phyloP scores from a whole-genome alignment of 352 stramenopile species.

The Halophytophthora polymorphica region DNA sequence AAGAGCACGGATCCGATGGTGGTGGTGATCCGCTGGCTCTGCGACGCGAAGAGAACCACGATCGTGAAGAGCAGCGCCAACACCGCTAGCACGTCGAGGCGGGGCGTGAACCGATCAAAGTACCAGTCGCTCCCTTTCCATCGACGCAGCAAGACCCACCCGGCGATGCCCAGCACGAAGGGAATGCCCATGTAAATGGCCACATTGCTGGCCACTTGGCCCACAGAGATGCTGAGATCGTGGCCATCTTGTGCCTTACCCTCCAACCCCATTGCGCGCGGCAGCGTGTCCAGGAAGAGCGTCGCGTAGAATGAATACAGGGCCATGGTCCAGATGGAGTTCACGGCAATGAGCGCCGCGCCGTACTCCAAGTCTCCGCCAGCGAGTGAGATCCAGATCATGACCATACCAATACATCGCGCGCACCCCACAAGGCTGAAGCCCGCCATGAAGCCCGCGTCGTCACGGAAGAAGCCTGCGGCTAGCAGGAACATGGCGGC shows the following conservation, averaged over 20 bases:
- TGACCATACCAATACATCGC: constrained; percentile 80
- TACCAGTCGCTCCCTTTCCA: constrained; percentile 49
- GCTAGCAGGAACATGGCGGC: constrained; percentile 56
- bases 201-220: constrained; percentile 49
- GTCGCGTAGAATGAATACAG: constrained; percentile 63
- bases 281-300: constrained; percentile 52
- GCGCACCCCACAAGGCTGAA: constrained; percentile 69
- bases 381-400: constrained; percentile 75
- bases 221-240: constrained; percentile 38
- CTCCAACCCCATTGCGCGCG: constrained; percentile 31
- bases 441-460: constrained; percentile 53
- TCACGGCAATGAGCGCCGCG: constrained; percentile 65
- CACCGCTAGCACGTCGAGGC: constrained; percentile 47
- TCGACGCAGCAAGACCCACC: constrained; percentile 33
- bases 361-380: constrained; percentile 64
- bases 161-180: constrained; percentile 41
- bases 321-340: constrained; percentile 58
- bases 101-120: constrained; percentile 37
- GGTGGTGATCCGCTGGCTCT: constrained; percentile 56
- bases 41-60: constrained; percentile 68
- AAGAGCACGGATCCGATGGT: constrained; percentile 58
- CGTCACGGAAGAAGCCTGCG: constrained; percentile 42
- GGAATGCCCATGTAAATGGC: constrained; percentile 70
- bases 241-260: constrained; percentile 11
- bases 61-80: constrained; percentile 64